Evolutionary conservation across 2,329 filamentous ascomycete genomes (phyloP).

Genomic region (Calonectria pteridis): DNA sequence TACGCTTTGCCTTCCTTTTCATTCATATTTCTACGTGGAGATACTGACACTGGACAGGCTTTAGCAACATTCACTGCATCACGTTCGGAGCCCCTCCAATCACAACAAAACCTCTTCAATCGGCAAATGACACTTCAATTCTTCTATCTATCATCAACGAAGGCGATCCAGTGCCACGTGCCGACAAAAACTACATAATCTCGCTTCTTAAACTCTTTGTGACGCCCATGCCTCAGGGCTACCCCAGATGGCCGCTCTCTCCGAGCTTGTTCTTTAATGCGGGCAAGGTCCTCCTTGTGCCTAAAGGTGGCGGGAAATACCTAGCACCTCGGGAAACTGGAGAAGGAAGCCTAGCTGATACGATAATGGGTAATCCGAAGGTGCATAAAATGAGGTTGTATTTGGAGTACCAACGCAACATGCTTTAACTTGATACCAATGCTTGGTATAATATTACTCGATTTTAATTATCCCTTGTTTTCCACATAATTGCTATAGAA

Average conservation of each 20-base stretch:
- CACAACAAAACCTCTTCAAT: neutral
- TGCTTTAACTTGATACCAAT: neutral
- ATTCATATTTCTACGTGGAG: too few species aligned
- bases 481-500: too few species aligned
- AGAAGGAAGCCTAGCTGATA: neutral
- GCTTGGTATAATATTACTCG: neutral
- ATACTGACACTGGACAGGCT: neutral
- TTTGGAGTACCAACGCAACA: neutral
- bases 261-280: neutral
- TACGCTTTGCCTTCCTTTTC: neutral
- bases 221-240: neutral
- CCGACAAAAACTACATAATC: neutral
- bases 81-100: neutral
- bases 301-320: neutral
- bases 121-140: neutral
- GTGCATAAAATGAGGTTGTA: neutral
- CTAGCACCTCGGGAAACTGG: neutral
- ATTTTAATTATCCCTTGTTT: neutral
- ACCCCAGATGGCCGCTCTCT: neutral
- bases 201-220: neutral
- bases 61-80: neutral
- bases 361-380: neutral
- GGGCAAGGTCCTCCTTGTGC: neutral
- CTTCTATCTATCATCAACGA: neutral
- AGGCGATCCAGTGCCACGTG: neutral